Evolutionary conservation across 2,329 filamentous ascomycete species (phyloP), one percentile per base, ranked within the genome.

Genomic region (Plectosphaerella plurivora): DNA sequence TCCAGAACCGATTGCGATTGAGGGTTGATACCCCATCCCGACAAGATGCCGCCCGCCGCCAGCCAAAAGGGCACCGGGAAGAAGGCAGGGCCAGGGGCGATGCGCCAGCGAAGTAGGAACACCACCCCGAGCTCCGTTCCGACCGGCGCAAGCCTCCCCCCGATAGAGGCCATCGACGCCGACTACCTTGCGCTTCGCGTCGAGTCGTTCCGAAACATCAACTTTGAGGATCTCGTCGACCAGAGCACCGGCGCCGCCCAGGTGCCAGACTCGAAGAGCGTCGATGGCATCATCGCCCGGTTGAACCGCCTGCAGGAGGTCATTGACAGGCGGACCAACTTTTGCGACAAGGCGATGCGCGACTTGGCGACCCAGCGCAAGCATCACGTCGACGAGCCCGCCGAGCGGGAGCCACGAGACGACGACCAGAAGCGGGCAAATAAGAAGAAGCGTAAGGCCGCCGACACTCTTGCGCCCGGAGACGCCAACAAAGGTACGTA

Each of bases 401-500:
- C 66, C 14, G 70, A 74, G 55, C 75, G 75, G 61, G 74, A 58
- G 65, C 65, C 75, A 67, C 62, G 68, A 55, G 63, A 75, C 50
- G 76, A 68, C 25, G 79, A 81, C 45, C 74, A 74, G 61, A 80
- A 82, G 64, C 72, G 70, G 41, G 72, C 76, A 22, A 91, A 92
- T 67, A 79, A 87, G 58, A 91, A 89, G 77, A 91, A 89, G 74
- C 85, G 88, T 66, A 91, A 91, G 71, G 88, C 87, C 22, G 74
- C 81, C 8, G 83, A 86, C 53, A 75, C 68, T 51, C 71, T 81
- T 33, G 75, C 75, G 53, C 77, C 82, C 9, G 82, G 79, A 54
- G 83, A 88, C 56, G 67, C 60, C 28, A 61, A 60, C 45, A 55
- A 58, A 47, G 66, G 67, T 71, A 63, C 51, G 66, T 57, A 52